phyloP scores from a whole-genome alignment of 805 yeast genomes.

The Wickerhamiella alocasiicola region DNA sequence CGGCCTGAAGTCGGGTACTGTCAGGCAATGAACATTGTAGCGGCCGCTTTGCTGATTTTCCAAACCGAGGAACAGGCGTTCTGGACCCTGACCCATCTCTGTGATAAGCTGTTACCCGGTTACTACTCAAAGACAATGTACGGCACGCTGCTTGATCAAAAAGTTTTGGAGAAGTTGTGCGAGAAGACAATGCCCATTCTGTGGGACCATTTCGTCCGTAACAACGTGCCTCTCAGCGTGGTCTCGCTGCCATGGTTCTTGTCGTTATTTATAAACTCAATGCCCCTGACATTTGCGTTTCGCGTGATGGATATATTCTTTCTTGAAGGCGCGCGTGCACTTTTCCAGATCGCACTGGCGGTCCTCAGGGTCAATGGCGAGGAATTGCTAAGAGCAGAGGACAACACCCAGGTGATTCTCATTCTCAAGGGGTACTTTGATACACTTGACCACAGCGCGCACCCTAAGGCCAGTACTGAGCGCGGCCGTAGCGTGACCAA shows the following conservation, averaged over 20 bases:
- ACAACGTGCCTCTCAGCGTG: constrained; percentile 85
- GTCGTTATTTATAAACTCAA: constrained; percentile 75
- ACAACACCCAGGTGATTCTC: constrained; percentile 85
- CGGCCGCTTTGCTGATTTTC: constrained; percentile 37
- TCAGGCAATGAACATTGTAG: constrained; percentile 90
- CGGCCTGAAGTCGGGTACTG: constrained; percentile 96
- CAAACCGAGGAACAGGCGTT: constrained; percentile 97
- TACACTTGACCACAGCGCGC: constrained; percentile 64
- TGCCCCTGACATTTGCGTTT: constrained; percentile 91
- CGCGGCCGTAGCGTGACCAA: constrained; percentile 58
- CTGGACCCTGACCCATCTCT: constrained; percentile 72
- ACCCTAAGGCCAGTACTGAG: constrained; percentile 54
- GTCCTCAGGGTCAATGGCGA: constrained; percentile 83
- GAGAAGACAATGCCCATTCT: constrained; percentile 79
- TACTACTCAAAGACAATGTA: constrained; percentile 96
- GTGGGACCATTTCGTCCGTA: constrained; percentile 64
- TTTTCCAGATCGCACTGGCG: constrained; percentile 90
- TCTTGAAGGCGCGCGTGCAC: constrained; percentile 74
- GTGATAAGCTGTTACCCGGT: constrained; percentile 84
- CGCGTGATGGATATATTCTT: constrained; percentile 84
- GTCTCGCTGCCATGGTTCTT: constrained; percentile 95
- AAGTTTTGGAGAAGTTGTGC: constrained; percentile 82
- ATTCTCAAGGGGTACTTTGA: constrained; percentile 73
- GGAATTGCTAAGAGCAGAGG: constrained; percentile 61
- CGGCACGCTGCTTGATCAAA: constrained; percentile 88